These are phyloP conservation scores for Trichoderma endophyticum DNA, from an alignment of 2,329 filamentous ascomycete species.

Conservation along the genomic window DNA sequence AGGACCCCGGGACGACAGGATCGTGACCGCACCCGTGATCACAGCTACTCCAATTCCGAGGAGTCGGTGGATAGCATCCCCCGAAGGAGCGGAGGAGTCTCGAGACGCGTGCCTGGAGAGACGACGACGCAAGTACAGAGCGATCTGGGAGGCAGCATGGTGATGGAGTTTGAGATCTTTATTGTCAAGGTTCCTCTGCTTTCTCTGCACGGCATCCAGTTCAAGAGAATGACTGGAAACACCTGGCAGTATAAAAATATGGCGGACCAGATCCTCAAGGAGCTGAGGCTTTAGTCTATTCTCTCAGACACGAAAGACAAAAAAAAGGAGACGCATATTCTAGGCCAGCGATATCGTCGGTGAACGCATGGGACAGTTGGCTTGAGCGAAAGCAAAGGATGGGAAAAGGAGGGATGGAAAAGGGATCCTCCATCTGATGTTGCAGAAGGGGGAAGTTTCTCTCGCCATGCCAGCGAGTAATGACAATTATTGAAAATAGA, in stretches of 20 bases:
- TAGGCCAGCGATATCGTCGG: not conserved
- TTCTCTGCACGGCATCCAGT: constrained; percentile 91
- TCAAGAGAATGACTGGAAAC: constrained; percentile 92
- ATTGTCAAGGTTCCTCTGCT: constrained; percentile 96
- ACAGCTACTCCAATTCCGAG: constrained; percentile 83
- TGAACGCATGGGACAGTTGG: not conserved
- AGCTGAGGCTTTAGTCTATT: constrained; percentile 65
- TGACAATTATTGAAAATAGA: constrained; percentile 11
- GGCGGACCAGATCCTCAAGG: constrained; percentile 90
- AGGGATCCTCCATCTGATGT: not conserved
- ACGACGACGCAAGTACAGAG: constrained; percentile 90
- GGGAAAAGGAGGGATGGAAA: not conserved
- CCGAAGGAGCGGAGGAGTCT: constrained; percentile 48
- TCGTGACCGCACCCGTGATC: constrained; percentile 49
- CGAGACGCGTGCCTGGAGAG: constrained; percentile 69
- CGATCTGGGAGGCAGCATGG: constrained; percentile 79
- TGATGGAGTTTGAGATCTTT: constrained; percentile 89
- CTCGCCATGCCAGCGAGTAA: not conserved
- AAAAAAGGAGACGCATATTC: not conserved
- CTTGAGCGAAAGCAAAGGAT: not conserved
- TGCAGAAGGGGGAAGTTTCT: not conserved
- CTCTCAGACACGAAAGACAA: not conserved
- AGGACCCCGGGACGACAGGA: constrained; percentile 44
- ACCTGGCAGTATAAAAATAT: constrained; percentile 99
- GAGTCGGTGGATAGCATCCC: constrained; percentile 73